Conservation (phyloP, 2,329 filamentous ascomycete species). For the Cercospora citrullina region DNA sequence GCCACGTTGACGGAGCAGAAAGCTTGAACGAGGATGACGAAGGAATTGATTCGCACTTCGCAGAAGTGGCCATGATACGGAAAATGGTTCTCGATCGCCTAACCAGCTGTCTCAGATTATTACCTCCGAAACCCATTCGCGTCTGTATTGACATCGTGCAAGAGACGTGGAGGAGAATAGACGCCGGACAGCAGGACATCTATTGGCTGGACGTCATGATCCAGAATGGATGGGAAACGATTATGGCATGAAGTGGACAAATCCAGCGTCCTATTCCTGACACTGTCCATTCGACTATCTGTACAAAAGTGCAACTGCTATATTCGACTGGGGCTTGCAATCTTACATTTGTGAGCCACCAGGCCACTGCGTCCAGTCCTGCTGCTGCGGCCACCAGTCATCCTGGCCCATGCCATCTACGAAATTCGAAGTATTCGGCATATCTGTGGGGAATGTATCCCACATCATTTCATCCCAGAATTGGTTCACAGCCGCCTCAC, state of each 20-base stretch:
- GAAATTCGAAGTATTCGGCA: conserved; percentile 19
- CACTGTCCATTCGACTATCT: neutral
- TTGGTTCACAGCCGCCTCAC: conserved; percentile 20
- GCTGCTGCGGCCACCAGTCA: conserved; percentile 24
- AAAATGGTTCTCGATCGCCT: conserved; percentile 27
- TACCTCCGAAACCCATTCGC: conserved; percentile 56
- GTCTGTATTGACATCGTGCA: conserved; percentile 53
- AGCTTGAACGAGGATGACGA: conserved; percentile 2
- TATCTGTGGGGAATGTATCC: conserved; percentile 24
- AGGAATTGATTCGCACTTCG: conserved; percentile 16
- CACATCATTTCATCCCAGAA: conserved; percentile 34
- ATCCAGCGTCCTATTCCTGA: neutral
- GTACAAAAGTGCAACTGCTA: neutral
- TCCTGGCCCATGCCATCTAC: conserved; percentile 13
- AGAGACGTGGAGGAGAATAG: conserved; percentile 56
- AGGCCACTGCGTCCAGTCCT: conserved; percentile 24
- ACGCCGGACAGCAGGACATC: conserved; percentile 48
- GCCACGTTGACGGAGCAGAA: neutral
- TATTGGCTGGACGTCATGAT: conserved; percentile 62
- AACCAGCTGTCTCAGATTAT: conserved; percentile 17
- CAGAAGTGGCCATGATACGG: conserved; percentile 25
- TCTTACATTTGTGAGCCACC: neutral
- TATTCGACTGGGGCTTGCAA: neutral
- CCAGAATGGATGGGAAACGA: conserved; percentile 58
- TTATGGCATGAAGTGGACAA: conserved; percentile 48